phyloP scores from a whole-genome alignment of 371 early-diverging fungal genomes.

The Coemansia sp. region DNA sequence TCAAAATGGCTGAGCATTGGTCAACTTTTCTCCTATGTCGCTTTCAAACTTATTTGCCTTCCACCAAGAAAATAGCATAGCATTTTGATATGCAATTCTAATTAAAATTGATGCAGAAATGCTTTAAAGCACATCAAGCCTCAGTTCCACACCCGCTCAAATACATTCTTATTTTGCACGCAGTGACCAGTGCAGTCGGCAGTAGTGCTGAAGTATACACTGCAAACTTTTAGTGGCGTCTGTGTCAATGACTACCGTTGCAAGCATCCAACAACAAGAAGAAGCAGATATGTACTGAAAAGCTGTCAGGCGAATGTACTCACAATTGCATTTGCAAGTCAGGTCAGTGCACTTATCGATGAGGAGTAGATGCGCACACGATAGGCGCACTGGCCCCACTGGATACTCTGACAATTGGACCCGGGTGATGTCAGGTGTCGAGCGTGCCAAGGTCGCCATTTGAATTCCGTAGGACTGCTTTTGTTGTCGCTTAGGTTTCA shows the following conservation, averaged over 20 bases:
- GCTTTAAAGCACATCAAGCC: too few species aligned
- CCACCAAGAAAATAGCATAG: not conserved
- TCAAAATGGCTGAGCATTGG: not conserved
- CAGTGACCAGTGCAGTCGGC: not conserved
- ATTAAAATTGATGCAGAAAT: too few species aligned
- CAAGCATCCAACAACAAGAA: not conserved
- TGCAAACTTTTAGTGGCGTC: not conserved
- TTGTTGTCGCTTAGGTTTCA: not conserved
- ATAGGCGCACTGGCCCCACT: not conserved
- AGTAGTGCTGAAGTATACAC: not conserved
- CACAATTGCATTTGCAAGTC: not conserved
- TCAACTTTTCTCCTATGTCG: not conserved
- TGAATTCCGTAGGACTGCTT: not conserved
- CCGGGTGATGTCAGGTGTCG: not conserved
- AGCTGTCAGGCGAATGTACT: not conserved
- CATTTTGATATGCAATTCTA: too few species aligned
- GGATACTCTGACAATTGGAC: conserved; percentile 1
- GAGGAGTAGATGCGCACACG: not conserved
- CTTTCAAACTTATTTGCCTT: not conserved
- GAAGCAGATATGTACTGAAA: not conserved
- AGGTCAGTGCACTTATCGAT: not conserved
- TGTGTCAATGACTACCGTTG: not conserved
- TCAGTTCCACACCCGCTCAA: not conserved
- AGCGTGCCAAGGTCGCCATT: not conserved
- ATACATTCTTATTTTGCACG: not conserved